Evolutionary conservation across 805 yeast genomes (phyloP), one percentile per base, ranked within the genome.

Genomic region (Spathaspora sp.): DNA sequence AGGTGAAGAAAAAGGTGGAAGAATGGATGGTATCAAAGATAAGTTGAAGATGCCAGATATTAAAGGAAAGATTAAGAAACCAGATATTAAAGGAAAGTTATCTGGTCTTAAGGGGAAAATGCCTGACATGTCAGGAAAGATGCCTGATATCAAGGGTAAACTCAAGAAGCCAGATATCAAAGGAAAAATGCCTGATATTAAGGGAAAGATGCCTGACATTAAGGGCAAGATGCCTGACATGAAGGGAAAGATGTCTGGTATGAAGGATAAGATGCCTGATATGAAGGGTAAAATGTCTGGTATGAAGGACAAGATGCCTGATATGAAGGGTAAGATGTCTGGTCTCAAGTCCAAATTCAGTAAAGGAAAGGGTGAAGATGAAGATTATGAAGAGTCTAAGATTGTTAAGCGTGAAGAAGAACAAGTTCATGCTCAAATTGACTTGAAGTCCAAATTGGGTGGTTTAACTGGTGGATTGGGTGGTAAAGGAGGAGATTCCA

Each of bases 281-380:
- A 23, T 43, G 46, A 43, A 43, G 40, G 39, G 38, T n/a, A 43
- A 43, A 17, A 43, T 43, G 46, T 28, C 46, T 17, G 46, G 18
- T 17, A 5, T 20, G 10, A 43, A 43, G 40, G 16, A n/a, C 14
- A 44, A 44, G 20, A 17, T 5, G 38, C 11, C 49, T 20, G 23
- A 12, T 16, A 10, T 44, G 46, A 17, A 19, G 43, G 18, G 45
- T 28, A 42, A 42, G 45, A 16, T 28, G 32, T 7, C 16, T 28
- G 45, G 8, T 42, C 20, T 42, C 23, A 42, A 42, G 16, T 45
- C 48, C 45, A 45, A 45, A n/a, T 23, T 45, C 16, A 47, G 48
- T 20, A 45, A 45, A 20, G 39, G 18, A 23, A 45, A 43, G 29
- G 47, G 46, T 19, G 52, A 46, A 16, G 52, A 43, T 7, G 49